Evolutionary conservation across 1,284 basidiomycete species (phyloP), one percentile per base, ranked within the genome.

Genomic region (Exobasidium cylindrosporum): DNA sequence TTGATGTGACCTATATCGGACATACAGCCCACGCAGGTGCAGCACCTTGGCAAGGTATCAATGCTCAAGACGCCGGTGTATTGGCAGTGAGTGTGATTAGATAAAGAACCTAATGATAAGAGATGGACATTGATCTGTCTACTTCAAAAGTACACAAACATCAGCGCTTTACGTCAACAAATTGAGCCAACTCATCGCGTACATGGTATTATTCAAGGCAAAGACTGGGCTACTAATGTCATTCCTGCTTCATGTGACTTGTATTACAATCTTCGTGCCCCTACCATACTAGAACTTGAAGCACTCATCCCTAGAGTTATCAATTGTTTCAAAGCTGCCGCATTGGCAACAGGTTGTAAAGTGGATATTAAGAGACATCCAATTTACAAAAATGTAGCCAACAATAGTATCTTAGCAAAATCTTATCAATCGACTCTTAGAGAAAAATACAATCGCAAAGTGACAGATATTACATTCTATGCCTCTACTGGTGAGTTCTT

Each of bases 61-160:
- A 92, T 74, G 90, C 91, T 3, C 84, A 90, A 46, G 91, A 92
- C 77, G 91, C 90, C 0, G 90, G 88, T 1, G 88, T 91, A 70
- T 81, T 89, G 17, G 88, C 89, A 17, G 35, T 55, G 29, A 55
- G 53, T 55, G 1, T 6, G n/a, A n/a, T 21, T 17, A 26, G 24
- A 52, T 21, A 45, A 1, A 1, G 43, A 21, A 45, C 43, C 43
- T 1, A n/a, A 21, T 21, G 21, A 21, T 21, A 21, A n/a, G 43
- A 1, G n/a, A 45, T 45, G 43, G n/a, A 21, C 43, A 21, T 45
- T 21, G 21, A 10, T 40, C 35, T 40, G 10, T 40, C 35, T 40
- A 10, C 35, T 17, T 40, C 17, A 10, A 17, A 7, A 40, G 46
- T 93, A 93, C 80, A 85, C 85, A 6, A 84, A 85, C 61, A 84